Percentiles rank a stretch among this genome's conserved stretches.
phyloP scores from a whole-genome alignment of 331 rosid genomes.

The Malus hybrid region DNA sequence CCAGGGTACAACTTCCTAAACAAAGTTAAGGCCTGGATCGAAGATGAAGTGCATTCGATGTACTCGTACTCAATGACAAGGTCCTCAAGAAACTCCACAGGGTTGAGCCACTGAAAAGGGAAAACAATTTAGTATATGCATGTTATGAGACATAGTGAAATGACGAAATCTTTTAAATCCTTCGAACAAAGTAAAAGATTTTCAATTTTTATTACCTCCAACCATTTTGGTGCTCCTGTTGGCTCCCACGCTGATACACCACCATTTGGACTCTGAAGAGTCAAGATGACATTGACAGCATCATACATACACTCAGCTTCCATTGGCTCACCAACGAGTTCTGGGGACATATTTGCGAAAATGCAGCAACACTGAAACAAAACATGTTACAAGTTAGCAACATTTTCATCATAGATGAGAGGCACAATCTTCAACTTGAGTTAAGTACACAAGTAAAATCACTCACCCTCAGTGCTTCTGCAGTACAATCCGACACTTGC shows the following conservation, averaged over 20 bases:
- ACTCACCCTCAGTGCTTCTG: conserved; percentile 59
- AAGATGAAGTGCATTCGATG: conserved; percentile 60
- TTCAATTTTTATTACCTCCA: conserved; percentile 35
- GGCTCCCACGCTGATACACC: conserved; percentile 77
- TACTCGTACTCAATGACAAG: conserved; percentile 42
- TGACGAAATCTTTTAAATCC: not conserved
- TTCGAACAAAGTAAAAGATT: no score
- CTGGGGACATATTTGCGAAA: conserved; percentile 42
- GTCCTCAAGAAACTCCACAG: conserved; percentile 62
- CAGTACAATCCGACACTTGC: conserved; percentile 77
- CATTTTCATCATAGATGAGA: not conserved
- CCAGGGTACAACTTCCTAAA: conserved; percentile 59
- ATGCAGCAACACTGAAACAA: conserved; percentile 53
- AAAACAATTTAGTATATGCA: no score
- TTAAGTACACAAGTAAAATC: not conserved
- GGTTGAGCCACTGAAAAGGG: conserved; percentile 31
- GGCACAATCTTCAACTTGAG: not conserved
- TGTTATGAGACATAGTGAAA: not conserved
- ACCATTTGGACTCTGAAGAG: conserved; percentile 55
- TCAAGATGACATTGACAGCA: conserved; percentile 49
- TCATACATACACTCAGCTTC: conserved; percentile 51
- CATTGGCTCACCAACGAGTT: conserved; percentile 62
- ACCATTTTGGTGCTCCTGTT: conserved; percentile 50
- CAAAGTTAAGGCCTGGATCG: conserved; percentile 52
- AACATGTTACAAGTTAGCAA: not conserved